A percentile compares a stretch with the other conserved stretches of the same genome.
Evolutionary conservation across 352 stramenopile species (phyloP).

Genomic region (Globisporangium carolinianum): DNA sequence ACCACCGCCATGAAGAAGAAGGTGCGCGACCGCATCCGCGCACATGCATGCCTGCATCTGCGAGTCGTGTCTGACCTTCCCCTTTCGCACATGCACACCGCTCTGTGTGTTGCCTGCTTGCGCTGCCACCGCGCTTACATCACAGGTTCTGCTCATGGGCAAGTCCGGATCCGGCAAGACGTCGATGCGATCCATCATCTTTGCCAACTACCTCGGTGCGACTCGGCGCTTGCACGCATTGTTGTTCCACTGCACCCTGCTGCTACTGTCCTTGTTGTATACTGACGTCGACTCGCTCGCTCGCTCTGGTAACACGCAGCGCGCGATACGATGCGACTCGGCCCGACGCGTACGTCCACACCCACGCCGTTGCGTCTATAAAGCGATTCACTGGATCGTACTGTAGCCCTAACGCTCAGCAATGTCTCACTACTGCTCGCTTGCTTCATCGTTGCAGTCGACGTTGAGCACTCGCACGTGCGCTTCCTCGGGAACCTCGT

Average conservation of each 20-base stretch:
- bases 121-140: not conserved
- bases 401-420: not conserved
- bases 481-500: slow-evolving; percentile 98
- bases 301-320: slow-evolving; percentile 31
- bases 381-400: too few species aligned
- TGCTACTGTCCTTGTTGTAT: not conserved
- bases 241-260: not conserved
- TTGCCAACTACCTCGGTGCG: slow-evolving; percentile 97
- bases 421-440: not conserved
- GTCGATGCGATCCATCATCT: slow-evolving; percentile 99
- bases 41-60: not conserved
- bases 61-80: not conserved
- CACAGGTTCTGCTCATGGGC: slow-evolving; percentile 93
- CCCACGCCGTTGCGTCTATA: too few species aligned
- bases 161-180: slow-evolving; percentile 97
- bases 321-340: slow-evolving; percentile 96
- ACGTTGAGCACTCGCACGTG: slow-evolving; percentile 90
- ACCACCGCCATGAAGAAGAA: not conserved
- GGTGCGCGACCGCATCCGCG: not conserved
- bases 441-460: slow-evolving; percentile 50
- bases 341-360: slow-evolving; percentile 79
- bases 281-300: not conserved
- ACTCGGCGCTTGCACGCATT: not conserved
- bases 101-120: not conserved
- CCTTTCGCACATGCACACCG: not conserved